These are phyloP conservation scores for Malassezia equina DNA, from an alignment of 1,284 basidiomycete species.

Conservation along the genomic window DNA sequence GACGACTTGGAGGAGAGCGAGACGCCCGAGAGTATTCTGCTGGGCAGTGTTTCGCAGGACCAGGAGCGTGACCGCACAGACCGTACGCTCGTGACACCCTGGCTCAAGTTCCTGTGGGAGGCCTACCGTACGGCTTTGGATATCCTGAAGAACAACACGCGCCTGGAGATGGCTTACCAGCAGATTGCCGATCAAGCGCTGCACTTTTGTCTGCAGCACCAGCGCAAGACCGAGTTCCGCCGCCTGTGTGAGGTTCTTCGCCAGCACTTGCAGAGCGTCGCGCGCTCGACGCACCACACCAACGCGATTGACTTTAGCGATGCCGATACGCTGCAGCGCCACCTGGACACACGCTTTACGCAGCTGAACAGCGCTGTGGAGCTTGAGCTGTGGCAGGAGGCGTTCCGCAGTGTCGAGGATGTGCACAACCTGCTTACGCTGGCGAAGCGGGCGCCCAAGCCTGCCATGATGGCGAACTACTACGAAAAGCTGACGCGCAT, in stretches of 20 bases:
- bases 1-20: slow-evolving; percentile 57
- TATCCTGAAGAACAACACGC: slow-evolving; percentile 91
- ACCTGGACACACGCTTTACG: slow-evolving; percentile 94
- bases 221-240: slow-evolving; percentile 94
- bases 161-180: slow-evolving; percentile 91
- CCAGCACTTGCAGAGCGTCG: slow-evolving; percentile 84
- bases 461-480: slow-evolving; percentile 97
- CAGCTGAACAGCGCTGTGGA: slow-evolving; percentile 97
- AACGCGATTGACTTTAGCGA: slow-evolving; percentile 97
- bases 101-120: slow-evolving; percentile 98
- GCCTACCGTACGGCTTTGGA: slow-evolving; percentile 92
- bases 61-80: slow-evolving; percentile 92
- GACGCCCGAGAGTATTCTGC: slow-evolving; percentile 78
- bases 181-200: slow-evolving; percentile 95
- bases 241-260: slow-evolving; percentile 92
- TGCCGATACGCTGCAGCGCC: slow-evolving; percentile 87
- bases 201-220: slow-evolving; percentile 86
- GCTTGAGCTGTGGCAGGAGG: slow-evolving; percentile 98
- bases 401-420: slow-evolving; percentile 95
- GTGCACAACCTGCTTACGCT: slow-evolving; percentile 89
- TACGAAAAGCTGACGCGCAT: slow-evolving; percentile 97
- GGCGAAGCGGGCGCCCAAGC: slow-evolving; percentile 75
- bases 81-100: slow-evolving; percentile 86
- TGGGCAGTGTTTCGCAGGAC: slow-evolving; percentile 78
- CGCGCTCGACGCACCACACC: slow-evolving; percentile 87